These are phyloP conservation scores for Gastrolobium bilobum DNA, from an alignment of 306 rosid genomes.

Conservation along the genomic window DNA sequence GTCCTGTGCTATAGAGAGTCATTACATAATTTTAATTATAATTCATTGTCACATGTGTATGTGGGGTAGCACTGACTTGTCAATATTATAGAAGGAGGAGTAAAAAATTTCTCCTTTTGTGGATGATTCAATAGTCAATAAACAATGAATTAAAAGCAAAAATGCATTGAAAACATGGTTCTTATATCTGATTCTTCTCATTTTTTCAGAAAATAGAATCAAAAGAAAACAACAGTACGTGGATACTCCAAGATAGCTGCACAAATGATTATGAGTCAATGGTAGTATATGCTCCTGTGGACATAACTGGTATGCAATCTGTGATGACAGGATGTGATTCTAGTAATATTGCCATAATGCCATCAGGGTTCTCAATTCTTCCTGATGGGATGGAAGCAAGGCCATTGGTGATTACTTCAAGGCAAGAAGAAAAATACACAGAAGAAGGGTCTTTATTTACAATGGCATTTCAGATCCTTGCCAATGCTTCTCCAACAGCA, in stretches of 20 bases:
- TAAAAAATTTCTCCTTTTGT: too few species aligned
- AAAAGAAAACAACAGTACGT: constrained; percentile 79
- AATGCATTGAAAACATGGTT: constrained; percentile 20
- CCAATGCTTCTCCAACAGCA: constrained; percentile 83
- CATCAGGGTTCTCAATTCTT: constrained; percentile 91
- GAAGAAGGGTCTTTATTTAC: constrained; percentile 93
- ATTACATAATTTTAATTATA: too few species aligned
- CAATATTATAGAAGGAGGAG: too few species aligned
- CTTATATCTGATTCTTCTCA: constrained; percentile 6
- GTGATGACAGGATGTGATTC: constrained; percentile 95
- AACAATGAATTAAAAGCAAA: constrained; percentile 24
- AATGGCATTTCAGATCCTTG: constrained; percentile 79
- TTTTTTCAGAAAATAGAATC: constrained; percentile 69
- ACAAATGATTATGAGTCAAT: constrained; percentile 84
- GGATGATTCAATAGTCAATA: too few species aligned
- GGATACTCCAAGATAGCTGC: constrained; percentile 95
- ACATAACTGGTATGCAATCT: constrained; percentile 79
- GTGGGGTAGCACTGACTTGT: too few species aligned
- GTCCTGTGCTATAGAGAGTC: too few species aligned
- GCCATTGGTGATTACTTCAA: constrained; percentile 80
- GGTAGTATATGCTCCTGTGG: constrained; percentile 91
- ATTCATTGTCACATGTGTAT: too few species aligned
- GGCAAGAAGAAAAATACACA: constrained; percentile 70
- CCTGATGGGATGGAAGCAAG: constrained; percentile 86
- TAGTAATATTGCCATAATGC: constrained; percentile 77